These are phyloP conservation scores for Noccaea bulbosa DNA, from an alignment of 345 rosid genomes.

Conservation along the genomic window DNA sequence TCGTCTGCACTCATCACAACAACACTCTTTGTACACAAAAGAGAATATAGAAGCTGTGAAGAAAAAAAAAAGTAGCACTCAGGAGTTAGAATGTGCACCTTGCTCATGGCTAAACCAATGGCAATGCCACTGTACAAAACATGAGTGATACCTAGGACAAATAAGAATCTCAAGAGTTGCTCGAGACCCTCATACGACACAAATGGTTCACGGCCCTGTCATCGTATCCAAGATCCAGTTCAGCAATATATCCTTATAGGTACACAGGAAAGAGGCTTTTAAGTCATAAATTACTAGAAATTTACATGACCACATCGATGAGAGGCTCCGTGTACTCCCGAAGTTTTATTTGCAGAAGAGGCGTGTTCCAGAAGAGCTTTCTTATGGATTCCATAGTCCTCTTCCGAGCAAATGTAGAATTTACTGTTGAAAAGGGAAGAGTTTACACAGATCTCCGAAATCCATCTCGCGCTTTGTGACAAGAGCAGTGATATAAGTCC, in stretches of 20 bases:
- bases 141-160: slow-evolving; percentile 90
- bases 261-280: not conserved
- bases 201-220: slow-evolving; percentile 90
- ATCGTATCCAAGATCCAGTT: slow-evolving; percentile 26
- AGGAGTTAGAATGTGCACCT: slow-evolving; percentile 55
- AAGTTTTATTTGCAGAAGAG: slow-evolving; percentile 52
- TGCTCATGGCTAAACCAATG: slow-evolving; percentile 91
- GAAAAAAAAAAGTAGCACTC: slow-evolving; percentile 4
- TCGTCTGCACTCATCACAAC: not conserved
- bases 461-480: slow-evolving; percentile 92
- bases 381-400: slow-evolving; percentile 55
- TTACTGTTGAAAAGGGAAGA: slow-evolving; percentile 86
- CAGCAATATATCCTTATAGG: slow-evolving; percentile 1
- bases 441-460: slow-evolving; percentile 85
- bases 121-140: slow-evolving; percentile 86
- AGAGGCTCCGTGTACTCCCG: slow-evolving; percentile 49
- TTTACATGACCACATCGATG: slow-evolving; percentile 83
- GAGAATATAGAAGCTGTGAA: not conserved
- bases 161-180: slow-evolving; percentile 88
- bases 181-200: slow-evolving; percentile 83
- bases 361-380: slow-evolving; percentile 49
- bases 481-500: slow-evolving; percentile 88
- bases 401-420: slow-evolving; percentile 78
- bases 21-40: not conserved
- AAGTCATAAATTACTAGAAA: slow-evolving; percentile 16